Base-by-base conservation (phyloP, 495 filamentous ascomycete genomes). In the Hyaloscypha variabilis region DNA sequence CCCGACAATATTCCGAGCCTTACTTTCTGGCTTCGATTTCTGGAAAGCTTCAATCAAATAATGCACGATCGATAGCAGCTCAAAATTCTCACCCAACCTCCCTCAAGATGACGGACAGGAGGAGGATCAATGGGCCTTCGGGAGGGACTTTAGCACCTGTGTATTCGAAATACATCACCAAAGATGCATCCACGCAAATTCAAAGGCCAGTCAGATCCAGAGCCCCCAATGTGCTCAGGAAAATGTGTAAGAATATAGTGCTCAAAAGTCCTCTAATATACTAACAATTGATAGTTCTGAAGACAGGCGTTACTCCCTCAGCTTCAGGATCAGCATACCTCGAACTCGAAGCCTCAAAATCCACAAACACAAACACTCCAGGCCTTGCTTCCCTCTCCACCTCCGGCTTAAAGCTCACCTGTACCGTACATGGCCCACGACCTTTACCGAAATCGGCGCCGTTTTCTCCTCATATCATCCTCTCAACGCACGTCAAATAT, bases 311-410 rank as follows among this genome's bases (percentile, higher is more conserved):
- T 25, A 93, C 93, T 3, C 95, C 96, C 13, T 96, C 95, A 2
- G 95, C 96, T 8, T 92, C 92, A 25, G 95, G 95, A 56, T 97
- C 94, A 30, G 90, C 96, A 59, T 99, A 97, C 73, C 83, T 97
- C 63, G 95, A 99, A 81, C 86, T 97, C 63, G 87, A 89, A 75
- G 81, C 82, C 34, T 83, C 87, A 3, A 65, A 65, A 58, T 70
- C 83, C 36, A 77, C 79, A 53, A 82, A 82, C 53, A 80, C 83
- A 28, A 76, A 75, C 8, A 72, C 76, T 51, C 76, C 79, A 65
- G 83, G 78, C 58, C 74, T 86, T 60, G 78, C 80, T 55, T 63
- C 71, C 36, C 69, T 73, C 36, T 67, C 74, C n/a, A 78, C 83
- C 49, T 85, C 87, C 10, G 87, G 91, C 30, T 80, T 97, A 70